Percentiles rank a stretch among this genome's conserved stretches.
Evolutionary conservation across 2,329 filamentous ascomycete species (phyloP).

Genomic region (Fusarium algeriense): DNA sequence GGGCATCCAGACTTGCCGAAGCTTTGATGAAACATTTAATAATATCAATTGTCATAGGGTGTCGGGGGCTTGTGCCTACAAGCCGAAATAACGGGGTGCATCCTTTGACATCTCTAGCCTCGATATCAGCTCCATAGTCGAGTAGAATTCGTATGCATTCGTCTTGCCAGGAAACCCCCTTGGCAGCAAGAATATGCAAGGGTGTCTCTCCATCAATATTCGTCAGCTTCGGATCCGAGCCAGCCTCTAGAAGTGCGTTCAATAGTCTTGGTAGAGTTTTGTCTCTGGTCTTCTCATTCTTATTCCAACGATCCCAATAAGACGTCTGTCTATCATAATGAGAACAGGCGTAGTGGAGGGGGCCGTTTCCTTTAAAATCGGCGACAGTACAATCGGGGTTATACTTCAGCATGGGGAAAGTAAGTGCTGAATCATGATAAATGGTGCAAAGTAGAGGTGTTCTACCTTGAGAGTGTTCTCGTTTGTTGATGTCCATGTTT

Average conservation of each 20-base stretch:
- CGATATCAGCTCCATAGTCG: constrained; percentile 13
- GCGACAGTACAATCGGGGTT: constrained; percentile 27
- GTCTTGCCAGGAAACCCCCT: background rate
- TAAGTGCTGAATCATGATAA: background rate
- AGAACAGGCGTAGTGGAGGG: constrained; percentile 33
- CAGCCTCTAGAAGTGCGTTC: constrained; percentile 28
- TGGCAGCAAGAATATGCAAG: constrained; percentile 18
- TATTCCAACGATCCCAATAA: background rate
- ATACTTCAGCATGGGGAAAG: constrained; percentile 33
- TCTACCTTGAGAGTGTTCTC: constrained; percentile 18
- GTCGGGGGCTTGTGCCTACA: background rate
- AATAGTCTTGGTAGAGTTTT: background rate
- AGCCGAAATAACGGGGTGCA: constrained; percentile 19
- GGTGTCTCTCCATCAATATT: constrained; percentile 27
- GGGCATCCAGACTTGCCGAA: background rate
- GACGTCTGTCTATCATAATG: background rate
- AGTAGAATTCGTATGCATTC: background rate
- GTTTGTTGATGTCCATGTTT: constrained; percentile 43
- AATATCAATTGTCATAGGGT: background rate
- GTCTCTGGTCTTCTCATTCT: background rate
- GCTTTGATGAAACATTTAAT: constrained; percentile 8
- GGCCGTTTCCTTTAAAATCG: constrained; percentile 39
- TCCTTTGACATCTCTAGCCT: constrained; percentile 21
- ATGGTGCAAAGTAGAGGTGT: constrained; percentile 39
- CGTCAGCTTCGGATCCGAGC: constrained; percentile 38